A percentile compares a stretch with the other conserved stretches of the same genome.
Evolutionary conservation across 805 yeast species (phyloP).

Genomic region (Tetrapisispora phaffii): DNA sequence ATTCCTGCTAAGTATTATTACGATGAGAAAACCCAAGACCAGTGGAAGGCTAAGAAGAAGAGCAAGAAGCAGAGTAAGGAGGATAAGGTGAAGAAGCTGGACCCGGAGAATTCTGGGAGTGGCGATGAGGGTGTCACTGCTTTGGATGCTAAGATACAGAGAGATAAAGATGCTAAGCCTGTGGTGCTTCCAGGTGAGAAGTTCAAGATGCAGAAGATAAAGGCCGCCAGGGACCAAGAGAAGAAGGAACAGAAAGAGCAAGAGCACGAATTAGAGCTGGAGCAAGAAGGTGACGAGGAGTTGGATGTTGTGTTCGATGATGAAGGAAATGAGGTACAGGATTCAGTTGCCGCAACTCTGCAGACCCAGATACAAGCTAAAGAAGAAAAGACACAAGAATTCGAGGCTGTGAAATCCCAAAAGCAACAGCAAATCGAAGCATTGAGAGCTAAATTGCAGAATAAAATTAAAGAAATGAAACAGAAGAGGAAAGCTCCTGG

Average conservation of each 20-base stretch:
- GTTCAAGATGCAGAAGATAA: slow-evolving; percentile 7
- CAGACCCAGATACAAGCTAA: slow-evolving; percentile 12
- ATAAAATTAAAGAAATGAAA: slow-evolving; percentile 56
- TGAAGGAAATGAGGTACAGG: slow-evolving; percentile 29
- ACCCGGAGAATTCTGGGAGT: slow-evolving; percentile 44
- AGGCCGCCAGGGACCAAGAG: not conserved
- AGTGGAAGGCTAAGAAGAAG: slow-evolving; percentile 82
- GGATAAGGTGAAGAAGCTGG: slow-evolving; percentile 62
- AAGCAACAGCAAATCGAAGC: slow-evolving; percentile 50
- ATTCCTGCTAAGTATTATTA: slow-evolving; percentile 92
- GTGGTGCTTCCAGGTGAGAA: slow-evolving; percentile 32
- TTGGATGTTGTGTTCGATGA: slow-evolving; percentile 34
- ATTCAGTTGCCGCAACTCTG: slow-evolving; percentile 14
- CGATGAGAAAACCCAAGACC: slow-evolving; percentile 80
- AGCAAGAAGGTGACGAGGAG: slow-evolving; percentile 16
- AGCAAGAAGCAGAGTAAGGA: slow-evolving; percentile 51
- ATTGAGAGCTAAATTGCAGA: slow-evolving; percentile 69
- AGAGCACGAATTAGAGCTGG: slow-evolving; percentile 13
- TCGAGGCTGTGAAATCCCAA: slow-evolving; percentile 20
- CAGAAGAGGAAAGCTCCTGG: slow-evolving; percentile 92
- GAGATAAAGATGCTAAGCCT: slow-evolving; percentile 44
- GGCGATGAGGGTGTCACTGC: slow-evolving; percentile 43
- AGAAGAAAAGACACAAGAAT: slow-evolving; percentile 12
- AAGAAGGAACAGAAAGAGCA: slow-evolving; percentile 7
- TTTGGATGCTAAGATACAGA: slow-evolving; percentile 47